Evolutionary conservation across 2,329 filamentous ascomycete species (phyloP).

Genomic region (Sclerotinia sclerotiorum): DNA sequence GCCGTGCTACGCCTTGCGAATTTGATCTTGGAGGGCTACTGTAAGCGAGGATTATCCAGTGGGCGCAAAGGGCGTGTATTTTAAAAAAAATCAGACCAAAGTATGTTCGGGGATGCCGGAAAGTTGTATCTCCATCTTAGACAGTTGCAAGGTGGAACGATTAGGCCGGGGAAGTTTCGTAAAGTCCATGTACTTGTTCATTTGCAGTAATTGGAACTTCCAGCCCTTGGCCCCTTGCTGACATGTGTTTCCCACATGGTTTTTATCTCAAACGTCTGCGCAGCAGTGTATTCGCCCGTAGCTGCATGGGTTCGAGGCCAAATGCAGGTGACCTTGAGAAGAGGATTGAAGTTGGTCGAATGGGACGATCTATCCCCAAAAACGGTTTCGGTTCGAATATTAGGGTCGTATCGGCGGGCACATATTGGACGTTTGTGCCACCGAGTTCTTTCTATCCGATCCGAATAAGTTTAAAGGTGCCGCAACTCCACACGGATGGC

Average conservation of each 20-base stretch:
- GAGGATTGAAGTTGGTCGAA: not conserved
- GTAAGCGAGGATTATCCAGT: slow-evolving; percentile 2
- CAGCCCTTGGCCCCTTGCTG: slow-evolving; percentile 11
- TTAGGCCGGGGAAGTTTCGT: not conserved
- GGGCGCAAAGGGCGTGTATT: slow-evolving; percentile 22
- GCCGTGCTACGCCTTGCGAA: not conserved
- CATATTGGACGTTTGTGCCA: slow-evolving; percentile 1
- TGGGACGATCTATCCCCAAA: not conserved
- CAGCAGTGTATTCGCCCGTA: slow-evolving; percentile 6
- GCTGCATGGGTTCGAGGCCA: slow-evolving; percentile 4
- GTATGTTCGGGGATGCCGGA: slow-evolving; percentile 17
- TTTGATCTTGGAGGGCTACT: not conserved
- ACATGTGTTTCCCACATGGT: slow-evolving; percentile 20
- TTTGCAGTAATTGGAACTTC: slow-evolving; percentile 10
- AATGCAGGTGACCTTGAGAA: slow-evolving; percentile 13
- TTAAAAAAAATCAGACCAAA: slow-evolving; percentile 17
- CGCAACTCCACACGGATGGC: slow-evolving; percentile 11
- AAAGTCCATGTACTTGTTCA: not conserved
- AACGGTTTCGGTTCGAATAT: not conserved
- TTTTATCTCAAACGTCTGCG: slow-evolving; percentile 8
- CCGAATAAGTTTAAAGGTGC: slow-evolving; percentile 7
- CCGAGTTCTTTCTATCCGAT: slow-evolving; percentile 8
- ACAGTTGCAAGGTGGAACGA: slow-evolving; percentile 5
- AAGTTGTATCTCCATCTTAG: slow-evolving; percentile 1
- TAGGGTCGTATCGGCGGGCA: slow-evolving; percentile 14